These are phyloP conservation scores for Angophora floribunda DNA, from an alignment of 345 rosid species.

Conservation along the genomic window DNA sequence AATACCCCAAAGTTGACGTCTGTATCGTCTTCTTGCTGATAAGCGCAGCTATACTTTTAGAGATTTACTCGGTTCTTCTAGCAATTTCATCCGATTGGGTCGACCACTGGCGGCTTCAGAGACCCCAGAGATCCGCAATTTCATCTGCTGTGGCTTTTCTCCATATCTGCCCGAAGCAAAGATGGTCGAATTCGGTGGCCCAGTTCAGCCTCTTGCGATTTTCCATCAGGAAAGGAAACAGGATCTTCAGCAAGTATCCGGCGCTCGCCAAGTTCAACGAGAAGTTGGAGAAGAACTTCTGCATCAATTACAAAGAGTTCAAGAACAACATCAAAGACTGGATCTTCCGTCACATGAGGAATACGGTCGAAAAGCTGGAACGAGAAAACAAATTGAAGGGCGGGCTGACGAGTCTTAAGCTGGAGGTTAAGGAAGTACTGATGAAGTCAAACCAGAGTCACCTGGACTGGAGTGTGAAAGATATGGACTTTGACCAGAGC, in stretches of 20 bases:
- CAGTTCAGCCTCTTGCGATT: neutral
- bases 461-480: neutral
- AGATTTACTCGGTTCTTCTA: neutral
- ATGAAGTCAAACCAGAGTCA: rapidly evolving
- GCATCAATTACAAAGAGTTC: neutral
- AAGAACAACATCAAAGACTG: neutral
- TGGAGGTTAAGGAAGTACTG: neutral
- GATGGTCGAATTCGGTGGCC: neutral
- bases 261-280: neutral
- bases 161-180: neutral
- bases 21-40: neutral
- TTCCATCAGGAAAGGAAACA: neutral
- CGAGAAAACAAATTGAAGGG: rapidly evolving
- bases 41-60: constrained; percentile 1
- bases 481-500: neutral
- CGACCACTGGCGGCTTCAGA: neutral
- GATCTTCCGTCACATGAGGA: rapidly evolving
- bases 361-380: rapidly evolving
- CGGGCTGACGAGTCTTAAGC: neutral
- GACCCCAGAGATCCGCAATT: neutral
- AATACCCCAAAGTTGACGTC: neutral
- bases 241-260: neutral
- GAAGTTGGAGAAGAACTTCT: neutral
- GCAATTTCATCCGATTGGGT: constrained; percentile 3
- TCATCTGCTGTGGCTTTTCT: neutral